Percentiles rank a stretch among this genome's conserved stretches.
Conservation (phyloP, 352 stramenopile species). For the Pythium scleroteichum region DNA sequence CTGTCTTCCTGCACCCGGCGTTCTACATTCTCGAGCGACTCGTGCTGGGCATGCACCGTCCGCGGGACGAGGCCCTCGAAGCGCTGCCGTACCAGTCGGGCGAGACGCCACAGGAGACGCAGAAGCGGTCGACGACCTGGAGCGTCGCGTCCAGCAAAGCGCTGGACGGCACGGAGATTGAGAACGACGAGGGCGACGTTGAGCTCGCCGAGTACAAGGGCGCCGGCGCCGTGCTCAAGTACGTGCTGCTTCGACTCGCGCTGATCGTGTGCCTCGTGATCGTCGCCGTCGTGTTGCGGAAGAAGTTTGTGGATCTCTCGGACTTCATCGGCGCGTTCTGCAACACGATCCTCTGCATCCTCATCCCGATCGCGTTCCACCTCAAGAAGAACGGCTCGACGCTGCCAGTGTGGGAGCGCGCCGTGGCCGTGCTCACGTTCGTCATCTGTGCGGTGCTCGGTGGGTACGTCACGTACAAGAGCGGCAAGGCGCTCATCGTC, state of each 20-base stretch:
- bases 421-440: slow-evolving; percentile 36
- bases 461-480: slow-evolving; percentile 51
- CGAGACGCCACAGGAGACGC: slow-evolving; percentile 3
- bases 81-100: neutral
- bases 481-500: slow-evolving; percentile 50
- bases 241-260: slow-evolving; percentile 48
- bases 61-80: slow-evolving; percentile 4
- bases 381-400: slow-evolving; percentile 53
- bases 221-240: slow-evolving; percentile 35
- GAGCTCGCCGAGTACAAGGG: slow-evolving; percentile 43
- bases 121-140: slow-evolving; percentile 20
- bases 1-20: neutral
- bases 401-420: slow-evolving; percentile 42
- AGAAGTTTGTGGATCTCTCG: slow-evolving; percentile 56
- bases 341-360: slow-evolving; percentile 56
- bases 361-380: slow-evolving; percentile 68
- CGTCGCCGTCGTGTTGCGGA: slow-evolving; percentile 25
- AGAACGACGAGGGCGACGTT: slow-evolving; percentile 34
- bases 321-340: slow-evolving; percentile 55
- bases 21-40: slow-evolving; percentile 9
- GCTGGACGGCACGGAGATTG: slow-evolving; percentile 36
- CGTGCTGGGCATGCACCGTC: slow-evolving; percentile 47
- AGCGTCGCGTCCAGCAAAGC: slow-evolving; percentile 32
- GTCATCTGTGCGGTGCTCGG: slow-evolving; percentile 39
- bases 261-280: slow-evolving; percentile 51